Evolutionary conservation across 345 rosid species (phyloP).

Genomic region (Murraya koenigii): DNA sequence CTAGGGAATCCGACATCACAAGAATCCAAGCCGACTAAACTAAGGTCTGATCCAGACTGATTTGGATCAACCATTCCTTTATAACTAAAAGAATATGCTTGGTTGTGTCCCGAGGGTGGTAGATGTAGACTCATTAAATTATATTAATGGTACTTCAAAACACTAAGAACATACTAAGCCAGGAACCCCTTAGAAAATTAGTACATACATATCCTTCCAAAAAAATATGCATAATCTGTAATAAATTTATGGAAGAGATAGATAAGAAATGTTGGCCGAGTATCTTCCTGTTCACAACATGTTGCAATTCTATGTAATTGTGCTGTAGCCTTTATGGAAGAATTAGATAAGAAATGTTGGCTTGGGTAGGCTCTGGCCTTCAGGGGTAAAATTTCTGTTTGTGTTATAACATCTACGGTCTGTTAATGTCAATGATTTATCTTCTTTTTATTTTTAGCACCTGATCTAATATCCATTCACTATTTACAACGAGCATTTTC

Average conservation of each 20-base stretch:
- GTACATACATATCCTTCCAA: neutral
- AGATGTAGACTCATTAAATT: neutral
- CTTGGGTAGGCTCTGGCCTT: neutral
- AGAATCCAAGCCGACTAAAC: neutral
- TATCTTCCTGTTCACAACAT: conserved; percentile 3
- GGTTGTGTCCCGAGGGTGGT: neutral
- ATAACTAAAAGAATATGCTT: neutral
- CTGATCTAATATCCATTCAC: neutral
- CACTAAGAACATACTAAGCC: neutral
- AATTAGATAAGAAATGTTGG: too few species aligned
- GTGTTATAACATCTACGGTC: neutral
- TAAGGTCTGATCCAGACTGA: conserved; percentile 5
- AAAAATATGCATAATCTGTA: neutral
- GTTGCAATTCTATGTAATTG: neutral
- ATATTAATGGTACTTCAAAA: neutral
- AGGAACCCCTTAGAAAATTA: neutral
- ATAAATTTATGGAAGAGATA: neutral
- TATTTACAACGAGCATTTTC: neutral
- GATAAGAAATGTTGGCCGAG: neutral
- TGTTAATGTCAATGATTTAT: neutral
- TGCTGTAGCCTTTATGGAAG: neutral
- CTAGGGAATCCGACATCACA: neutral
- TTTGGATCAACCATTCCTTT: neutral
- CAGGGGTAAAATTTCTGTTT: neutral
- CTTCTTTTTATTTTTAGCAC: conserved; percentile 4